These are phyloP conservation scores for Amylocystis lapponica DNA, from an alignment of 768 basidiomycete species.

Conservation along the genomic window DNA sequence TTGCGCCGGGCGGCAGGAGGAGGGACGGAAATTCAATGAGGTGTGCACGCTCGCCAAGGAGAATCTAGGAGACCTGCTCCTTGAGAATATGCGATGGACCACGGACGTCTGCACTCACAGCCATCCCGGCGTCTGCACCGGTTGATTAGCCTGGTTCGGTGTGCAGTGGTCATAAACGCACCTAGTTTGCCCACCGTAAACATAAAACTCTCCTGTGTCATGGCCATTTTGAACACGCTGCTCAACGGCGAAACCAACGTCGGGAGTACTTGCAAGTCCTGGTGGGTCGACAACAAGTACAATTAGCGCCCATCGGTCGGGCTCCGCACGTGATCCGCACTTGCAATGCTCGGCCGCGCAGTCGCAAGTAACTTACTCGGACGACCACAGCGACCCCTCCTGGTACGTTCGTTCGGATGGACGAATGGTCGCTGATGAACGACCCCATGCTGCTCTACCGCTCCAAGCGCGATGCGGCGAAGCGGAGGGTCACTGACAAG, in stretches of 20 bases:
- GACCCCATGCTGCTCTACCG: slow-evolving; percentile 90
- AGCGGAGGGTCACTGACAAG: slow-evolving; percentile 67
- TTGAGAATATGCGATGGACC: background rate
- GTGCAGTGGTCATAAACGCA: slow-evolving; percentile 30
- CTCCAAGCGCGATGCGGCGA: slow-evolving; percentile 64
- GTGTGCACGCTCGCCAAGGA: slow-evolving; percentile 90
- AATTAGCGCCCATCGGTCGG: too few relatives aligned
- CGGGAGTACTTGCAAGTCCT: too few relatives aligned
- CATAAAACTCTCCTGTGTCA: slow-evolving; percentile 63
- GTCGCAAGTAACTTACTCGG: too few relatives aligned
- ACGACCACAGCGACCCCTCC: background rate
- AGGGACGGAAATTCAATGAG: slow-evolving; percentile 98
- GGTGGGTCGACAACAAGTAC: too few relatives aligned
- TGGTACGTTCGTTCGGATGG: too few relatives aligned
- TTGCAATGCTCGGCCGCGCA: too few relatives aligned
- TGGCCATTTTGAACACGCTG: slow-evolving; percentile 23
- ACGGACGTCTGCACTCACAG: slow-evolving; percentile 42
- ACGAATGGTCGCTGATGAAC: slow-evolving; percentile 29
- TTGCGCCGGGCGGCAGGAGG: slow-evolving; percentile 86
- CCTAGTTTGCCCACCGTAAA: slow-evolving; percentile 97
- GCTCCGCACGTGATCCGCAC: too few relatives aligned
- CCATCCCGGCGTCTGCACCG: slow-evolving; percentile 85
- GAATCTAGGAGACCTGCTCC: slow-evolving; percentile 48
- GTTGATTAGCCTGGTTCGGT: background rate
- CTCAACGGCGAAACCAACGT: background rate